Percentiles rank a stretch among this genome's conserved stretches.
Conservation (phyloP, 306 rosid species). For the Cotoneaster glaucophyllus region DNA sequence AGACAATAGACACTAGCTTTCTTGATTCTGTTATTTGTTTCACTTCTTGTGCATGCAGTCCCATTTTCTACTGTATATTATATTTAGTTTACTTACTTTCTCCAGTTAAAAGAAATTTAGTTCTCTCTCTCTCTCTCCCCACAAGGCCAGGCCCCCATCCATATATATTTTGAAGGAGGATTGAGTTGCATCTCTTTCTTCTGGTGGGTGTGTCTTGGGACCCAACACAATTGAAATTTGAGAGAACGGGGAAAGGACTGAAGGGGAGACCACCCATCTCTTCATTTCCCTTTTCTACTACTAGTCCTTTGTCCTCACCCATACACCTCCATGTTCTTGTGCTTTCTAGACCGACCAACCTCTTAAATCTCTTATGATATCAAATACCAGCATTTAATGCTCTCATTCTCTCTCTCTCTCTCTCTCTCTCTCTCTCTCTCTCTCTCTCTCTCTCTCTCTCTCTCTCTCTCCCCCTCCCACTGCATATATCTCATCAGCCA, state of each 20-base stretch:
- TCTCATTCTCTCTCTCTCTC: slow-evolving; percentile 11
- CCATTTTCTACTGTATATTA: neutral
- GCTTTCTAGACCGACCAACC: slow-evolving; percentile 15
- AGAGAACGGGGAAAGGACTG: slow-evolving; percentile 28
- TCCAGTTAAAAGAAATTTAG: neutral
- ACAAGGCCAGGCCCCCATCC: neutral
- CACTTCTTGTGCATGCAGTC: neutral
- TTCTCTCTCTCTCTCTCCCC: neutral
- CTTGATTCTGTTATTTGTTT: slow-evolving; percentile 4
- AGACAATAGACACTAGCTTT: slow-evolving; percentile 6
- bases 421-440: neutral
- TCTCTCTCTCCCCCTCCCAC: neutral
- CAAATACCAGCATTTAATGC: slow-evolving; percentile 48
- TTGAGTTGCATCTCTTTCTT: slow-evolving; percentile 25
- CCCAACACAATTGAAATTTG: slow-evolving; percentile 35
- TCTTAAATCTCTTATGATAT: slow-evolving; percentile 23
- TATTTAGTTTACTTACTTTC: neutral
- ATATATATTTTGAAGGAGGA: slow-evolving; percentile 19
- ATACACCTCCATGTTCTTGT: slow-evolving; percentile 54
- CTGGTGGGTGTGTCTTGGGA: slow-evolving; percentile 36
- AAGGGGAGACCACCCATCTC: slow-evolving; percentile 34
- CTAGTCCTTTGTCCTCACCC: slow-evolving; percentile 33
- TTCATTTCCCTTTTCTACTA: slow-evolving; percentile 29
- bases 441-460: neutral
- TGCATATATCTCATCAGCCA: slow-evolving; percentile 1